A percentile compares a stretch with the other conserved stretches of the same genome.
Evolutionary conservation across 352 stramenopile genomes (phyloP).

Genomic region (Globisporangium sylvaticum): DNA sequence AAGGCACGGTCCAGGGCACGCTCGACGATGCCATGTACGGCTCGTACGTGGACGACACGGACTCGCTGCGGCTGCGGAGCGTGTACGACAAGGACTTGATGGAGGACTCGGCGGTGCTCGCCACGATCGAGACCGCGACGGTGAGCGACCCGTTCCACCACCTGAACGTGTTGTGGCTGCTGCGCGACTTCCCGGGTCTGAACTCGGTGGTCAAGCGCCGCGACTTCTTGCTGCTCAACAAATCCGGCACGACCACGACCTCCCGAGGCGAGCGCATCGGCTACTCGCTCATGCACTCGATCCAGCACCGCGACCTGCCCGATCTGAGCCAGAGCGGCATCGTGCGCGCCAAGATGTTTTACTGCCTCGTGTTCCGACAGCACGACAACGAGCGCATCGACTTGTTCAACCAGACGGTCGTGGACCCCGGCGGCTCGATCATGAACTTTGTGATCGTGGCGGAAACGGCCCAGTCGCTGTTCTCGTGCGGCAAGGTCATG

Average conservation of each 20-base stretch:
- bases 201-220: constrained; percentile 36
- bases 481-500: constrained; percentile 29
- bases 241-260: constrained; percentile 36
- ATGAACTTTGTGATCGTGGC: constrained; percentile 36
- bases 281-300: constrained; percentile 46
- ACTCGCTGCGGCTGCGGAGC: constrained; percentile 26
- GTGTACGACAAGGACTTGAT: constrained; percentile 44
- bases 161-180: constrained; percentile 40
- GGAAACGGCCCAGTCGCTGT: constrained; percentile 23
- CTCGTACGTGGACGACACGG: constrained; percentile 33
- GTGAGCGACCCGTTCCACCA: constrained; percentile 52
- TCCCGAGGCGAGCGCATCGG: constrained; percentile 42
- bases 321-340: constrained; percentile 31
- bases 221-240: constrained; percentile 38
- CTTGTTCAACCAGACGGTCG: constrained; percentile 33
- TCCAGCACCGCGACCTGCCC: constrained; percentile 44
- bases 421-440: constrained; percentile 33
- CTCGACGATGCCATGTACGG: constrained; percentile 58
- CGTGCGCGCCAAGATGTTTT: constrained; percentile 37
- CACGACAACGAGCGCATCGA: constrained; percentile 33
- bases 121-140: constrained; percentile 37
- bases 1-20: constrained; percentile 30
- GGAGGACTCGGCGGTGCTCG: constrained; percentile 46
- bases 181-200: constrained; percentile 32
- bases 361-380: constrained; percentile 42